Evolutionary conservation across 2,329 filamentous ascomycete species (phyloP), one percentile per base, ranked within the genome.

Genomic region (Geosmithia putterillii): DNA sequence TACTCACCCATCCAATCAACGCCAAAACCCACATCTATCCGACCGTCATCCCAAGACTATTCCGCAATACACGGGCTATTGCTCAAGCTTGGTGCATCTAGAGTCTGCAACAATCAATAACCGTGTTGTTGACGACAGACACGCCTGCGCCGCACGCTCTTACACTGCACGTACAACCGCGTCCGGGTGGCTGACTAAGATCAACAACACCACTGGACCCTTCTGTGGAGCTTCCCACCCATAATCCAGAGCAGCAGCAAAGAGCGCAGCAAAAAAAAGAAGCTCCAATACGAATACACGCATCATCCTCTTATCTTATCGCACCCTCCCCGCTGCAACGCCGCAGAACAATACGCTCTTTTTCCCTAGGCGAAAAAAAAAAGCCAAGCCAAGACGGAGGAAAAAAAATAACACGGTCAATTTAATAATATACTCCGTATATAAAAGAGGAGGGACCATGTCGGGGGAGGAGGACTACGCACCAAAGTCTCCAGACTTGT

Each of bases 401-500:
- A 32, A 32, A 32, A 32, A 32, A 32, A 37, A 14, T 20, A 25
- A 20, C 17, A 45, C 12, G 17, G 22, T 37, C n/a, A 14, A 17
- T 38, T 38, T 38, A 22, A 23, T 32, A 42, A 35, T 17, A 44
- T 38, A 35, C n/a, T n/a, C n/a, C n/a, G n/a, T n/a, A n/a, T n/a
- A n/a, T n/a, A n/a, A n/a, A 42, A 46, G 40, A 40, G 39, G 21
- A 41, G 19, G 37, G 44, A 57, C 52, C 57, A 65, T 62, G 63
- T 74, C 74, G 64, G 66, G 64, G 51, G 64, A 66, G 55, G 68
- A 71, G 61, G 63, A 60, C 47, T 77, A 76, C 62, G 72, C 69
- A 51, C 74, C 74, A 51, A 73, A 69, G 58, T 76, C 73, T 52
- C 74, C 74, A 55, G 73, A 77, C 63, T 67, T 77, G 50, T 76